Conservation (phyloP, 1,284 basidiomycete species). For the Pseudozyma sp. region DNA sequence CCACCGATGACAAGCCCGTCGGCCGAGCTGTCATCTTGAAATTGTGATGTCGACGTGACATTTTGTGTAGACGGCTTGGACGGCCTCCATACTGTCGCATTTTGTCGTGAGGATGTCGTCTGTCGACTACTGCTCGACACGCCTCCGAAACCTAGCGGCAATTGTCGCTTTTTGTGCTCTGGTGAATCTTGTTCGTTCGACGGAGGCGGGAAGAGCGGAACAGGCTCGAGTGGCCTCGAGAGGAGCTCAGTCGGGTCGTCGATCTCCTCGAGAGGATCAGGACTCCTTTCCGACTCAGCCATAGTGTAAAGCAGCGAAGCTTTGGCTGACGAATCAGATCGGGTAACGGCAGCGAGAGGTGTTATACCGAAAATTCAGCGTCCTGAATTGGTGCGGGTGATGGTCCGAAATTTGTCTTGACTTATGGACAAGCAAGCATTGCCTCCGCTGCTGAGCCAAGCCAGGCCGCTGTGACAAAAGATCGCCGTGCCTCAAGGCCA, state of each 20-base stretch:
- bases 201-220: constrained; percentile 27
- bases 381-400: no score
- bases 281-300: constrained; percentile 4
- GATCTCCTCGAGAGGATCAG: constrained; percentile 47
- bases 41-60: neutral
- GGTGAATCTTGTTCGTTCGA: neutral
- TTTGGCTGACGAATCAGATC: no score
- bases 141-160: constrained; percentile 25
- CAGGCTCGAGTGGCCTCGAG: constrained; percentile 35
- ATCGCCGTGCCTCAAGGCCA: no score
- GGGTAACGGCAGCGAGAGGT: no score
- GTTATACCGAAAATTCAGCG: no score
- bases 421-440: no score
- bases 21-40: neutral
- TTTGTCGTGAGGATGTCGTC: neutral
- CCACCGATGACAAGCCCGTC: constrained; percentile 47
- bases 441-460: no score
- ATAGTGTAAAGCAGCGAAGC: constrained; percentile 3
- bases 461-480: no score
- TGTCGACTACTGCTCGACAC: neutral
- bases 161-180: constrained; percentile 14
- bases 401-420: no score
- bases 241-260: constrained; percentile 49
- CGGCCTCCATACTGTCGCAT: constrained; percentile 14
- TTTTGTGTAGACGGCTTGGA: neutral